A percentile compares a stretch with the other conserved stretches of the same genome.
phyloP scores from a whole-genome alignment of 345 rosid species.

The Gossypium longicalyx region DNA sequence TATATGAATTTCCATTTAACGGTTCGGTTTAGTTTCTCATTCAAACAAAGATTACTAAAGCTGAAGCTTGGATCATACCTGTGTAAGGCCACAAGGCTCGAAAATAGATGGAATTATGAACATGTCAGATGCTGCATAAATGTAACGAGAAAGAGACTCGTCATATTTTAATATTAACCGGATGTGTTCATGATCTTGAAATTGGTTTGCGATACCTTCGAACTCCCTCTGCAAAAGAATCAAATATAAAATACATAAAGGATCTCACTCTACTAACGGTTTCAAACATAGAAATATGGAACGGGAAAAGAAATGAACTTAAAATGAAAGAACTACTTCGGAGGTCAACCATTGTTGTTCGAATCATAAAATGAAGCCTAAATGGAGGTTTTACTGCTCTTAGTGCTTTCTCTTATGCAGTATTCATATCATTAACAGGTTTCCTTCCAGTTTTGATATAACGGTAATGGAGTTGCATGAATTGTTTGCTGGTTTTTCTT shows the following conservation, averaged over 20 bases:
- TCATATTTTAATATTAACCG: constrained; percentile 81
- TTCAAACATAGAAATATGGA: background rate
- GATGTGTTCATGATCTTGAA: constrained; percentile 57
- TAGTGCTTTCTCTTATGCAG: background rate
- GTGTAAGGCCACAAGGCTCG: constrained; percentile 99
- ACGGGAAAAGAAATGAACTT: background rate
- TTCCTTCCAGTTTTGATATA: too few relatives aligned
- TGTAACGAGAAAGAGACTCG: constrained; percentile 77
- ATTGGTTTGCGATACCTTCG: constrained; percentile 74
- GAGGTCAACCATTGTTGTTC: background rate
- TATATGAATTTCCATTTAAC: background rate
- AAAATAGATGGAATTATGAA: constrained; percentile 92
- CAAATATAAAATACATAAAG: constrained; percentile 7
- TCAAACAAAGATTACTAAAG: constrained; percentile 12
- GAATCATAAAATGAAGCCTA: background rate
- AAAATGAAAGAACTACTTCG: background rate
- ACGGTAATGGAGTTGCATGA: too few relatives aligned
- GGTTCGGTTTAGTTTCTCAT: background rate
- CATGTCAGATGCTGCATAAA: constrained; percentile 88
- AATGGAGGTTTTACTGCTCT: background rate
- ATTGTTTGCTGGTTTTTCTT: too few relatives aligned
- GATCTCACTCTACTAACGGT: background rate
- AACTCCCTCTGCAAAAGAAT: constrained; percentile 64
- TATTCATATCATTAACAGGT: background rate
- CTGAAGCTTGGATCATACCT: constrained; percentile 40